Evolutionary conservation across 148 eudicot genomes (phyloP).

Genomic region (Agrostemma githago): DNA sequence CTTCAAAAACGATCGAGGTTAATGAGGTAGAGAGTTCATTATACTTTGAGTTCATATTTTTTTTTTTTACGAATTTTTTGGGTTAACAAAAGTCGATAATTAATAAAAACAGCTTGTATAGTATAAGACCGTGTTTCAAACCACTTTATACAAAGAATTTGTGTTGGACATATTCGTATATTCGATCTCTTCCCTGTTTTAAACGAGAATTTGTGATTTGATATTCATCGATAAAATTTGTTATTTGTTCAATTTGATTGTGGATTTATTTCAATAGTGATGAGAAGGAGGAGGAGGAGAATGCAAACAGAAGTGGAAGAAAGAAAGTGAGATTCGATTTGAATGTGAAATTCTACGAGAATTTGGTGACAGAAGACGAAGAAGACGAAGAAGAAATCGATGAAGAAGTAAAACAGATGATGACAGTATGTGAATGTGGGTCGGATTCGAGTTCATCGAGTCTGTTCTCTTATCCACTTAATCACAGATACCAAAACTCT

Average conservation of each 20-base stretch:
- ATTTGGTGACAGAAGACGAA: conserved; percentile 4
- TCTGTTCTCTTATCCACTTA: conserved; percentile 38
- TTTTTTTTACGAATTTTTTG: no score
- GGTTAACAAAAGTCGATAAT: background rate
- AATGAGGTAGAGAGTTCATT: no score
- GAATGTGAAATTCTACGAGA: conserved; percentile 35
- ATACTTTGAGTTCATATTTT: no score
- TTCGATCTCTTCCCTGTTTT: no score
- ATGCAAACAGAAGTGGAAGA: conserved; percentile 27
- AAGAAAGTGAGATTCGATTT: conserved; percentile 59
- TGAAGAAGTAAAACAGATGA: conserved; percentile 9
- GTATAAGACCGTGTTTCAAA: no score
- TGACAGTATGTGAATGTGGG: conserved; percentile 6
- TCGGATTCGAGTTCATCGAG: conserved; percentile 43
- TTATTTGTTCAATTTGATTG: background rate
- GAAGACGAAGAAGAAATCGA: background rate
- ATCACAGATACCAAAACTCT: conserved; percentile 38
- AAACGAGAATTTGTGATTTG: background rate
- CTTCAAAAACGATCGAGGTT: no score
- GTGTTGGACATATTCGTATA: no score
- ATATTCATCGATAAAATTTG: background rate
- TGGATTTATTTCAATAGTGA: conserved; percentile 16
- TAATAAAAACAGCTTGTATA: background rate
- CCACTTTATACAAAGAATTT: no score
- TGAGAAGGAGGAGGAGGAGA: conserved; percentile 23